Evolutionary conservation across 2,329 filamentous ascomycete species (phyloP), one percentile per base, ranked within the genome.

Genomic region (Thermoascus crustaceus): DNA sequence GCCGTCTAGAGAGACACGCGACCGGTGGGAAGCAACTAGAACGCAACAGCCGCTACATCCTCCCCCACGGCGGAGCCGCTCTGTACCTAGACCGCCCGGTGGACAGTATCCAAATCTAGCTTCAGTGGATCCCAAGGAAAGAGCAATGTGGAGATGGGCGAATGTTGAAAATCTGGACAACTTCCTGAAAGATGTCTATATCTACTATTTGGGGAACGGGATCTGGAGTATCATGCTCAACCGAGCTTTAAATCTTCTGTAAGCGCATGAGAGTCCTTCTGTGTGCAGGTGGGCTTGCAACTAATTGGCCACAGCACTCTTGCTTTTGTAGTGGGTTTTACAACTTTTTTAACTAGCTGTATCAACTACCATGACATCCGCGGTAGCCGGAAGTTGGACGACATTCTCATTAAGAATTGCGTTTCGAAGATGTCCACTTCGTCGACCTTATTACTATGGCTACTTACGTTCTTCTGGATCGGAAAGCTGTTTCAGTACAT

Each of bases 71-170:
- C 40, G 32, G 13, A 45, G 36, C 14, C 43, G 44, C 18, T 46
- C 51, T 8, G 40, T 44, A 23, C 37, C 42, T 21, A 46, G 49
- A 26, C 57, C 52, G 45, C 46, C 54, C 11, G 39, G 46, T 4
- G 51, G 52, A 11, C 54, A 49, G 32, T 49, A 57, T 17, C 48
- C 57, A 1, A 58, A 54, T 17, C 45, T 68, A 26, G 57, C 58
- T 11, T 56, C 65, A 34, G 64, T 70, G 18, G 73, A 76, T 49
- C 75, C 78, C 1, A 78, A 78, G 58, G 82, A 89, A 53, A 82
- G 80, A 58, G 87, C 88, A 3, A 76, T 94, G 67, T 95, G 86
- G 81, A 76, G 85, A 61, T 95, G 88, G 84, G 85, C 85, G 36
- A 94, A 94, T 52, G 85, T 91, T 38, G 78, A 84, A 23, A 91